Conservation (phyloP, 1,139 yeast species). For the Yamadazyma sp. region DNA sequence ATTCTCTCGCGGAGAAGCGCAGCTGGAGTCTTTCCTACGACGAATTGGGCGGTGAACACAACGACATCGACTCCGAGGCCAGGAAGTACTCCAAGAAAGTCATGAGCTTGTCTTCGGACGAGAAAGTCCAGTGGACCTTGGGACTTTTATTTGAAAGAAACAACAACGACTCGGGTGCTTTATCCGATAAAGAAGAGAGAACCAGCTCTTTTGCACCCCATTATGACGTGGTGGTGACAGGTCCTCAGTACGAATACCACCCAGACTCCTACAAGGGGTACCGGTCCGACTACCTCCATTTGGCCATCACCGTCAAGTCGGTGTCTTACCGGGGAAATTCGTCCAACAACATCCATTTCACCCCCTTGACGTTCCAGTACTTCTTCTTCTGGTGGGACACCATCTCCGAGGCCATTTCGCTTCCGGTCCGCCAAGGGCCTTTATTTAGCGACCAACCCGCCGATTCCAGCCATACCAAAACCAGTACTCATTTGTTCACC, state of each 20-base stretch:
- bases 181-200: slow-evolving; percentile 36
- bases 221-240: slow-evolving; percentile 43
- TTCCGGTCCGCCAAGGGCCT: slow-evolving; percentile 74
- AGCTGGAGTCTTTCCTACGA: slow-evolving; percentile 39
- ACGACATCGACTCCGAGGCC: slow-evolving; percentile 27
- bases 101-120: slow-evolving; percentile 38
- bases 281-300: slow-evolving; percentile 74
- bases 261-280: slow-evolving; percentile 79
- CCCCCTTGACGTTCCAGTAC: slow-evolving; percentile 67
- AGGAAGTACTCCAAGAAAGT: slow-evolving; percentile 38
- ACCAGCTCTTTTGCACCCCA: slow-evolving; percentile 37
- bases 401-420: slow-evolving; percentile 65
- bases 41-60: slow-evolving; percentile 20
- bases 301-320: slow-evolving; percentile 59
- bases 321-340: slow-evolving; percentile 35
- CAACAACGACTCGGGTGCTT: slow-evolving; percentile 14
- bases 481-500: slow-evolving; percentile 77
- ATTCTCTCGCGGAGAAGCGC: slow-evolving; percentile 33
- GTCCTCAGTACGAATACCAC: slow-evolving; percentile 39
- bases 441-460: slow-evolving; percentile 47
- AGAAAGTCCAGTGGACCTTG: slow-evolving; percentile 42
- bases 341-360: slow-evolving; percentile 71
- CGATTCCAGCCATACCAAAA: slow-evolving; percentile 48
- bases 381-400: slow-evolving; percentile 85
- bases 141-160: slow-evolving; percentile 47